Percentiles rank a stretch among this genome's conserved stretches.
Conservation (phyloP, 2,329 filamentous ascomycete genomes). For the Chaetomiaceae sp. region DNA sequence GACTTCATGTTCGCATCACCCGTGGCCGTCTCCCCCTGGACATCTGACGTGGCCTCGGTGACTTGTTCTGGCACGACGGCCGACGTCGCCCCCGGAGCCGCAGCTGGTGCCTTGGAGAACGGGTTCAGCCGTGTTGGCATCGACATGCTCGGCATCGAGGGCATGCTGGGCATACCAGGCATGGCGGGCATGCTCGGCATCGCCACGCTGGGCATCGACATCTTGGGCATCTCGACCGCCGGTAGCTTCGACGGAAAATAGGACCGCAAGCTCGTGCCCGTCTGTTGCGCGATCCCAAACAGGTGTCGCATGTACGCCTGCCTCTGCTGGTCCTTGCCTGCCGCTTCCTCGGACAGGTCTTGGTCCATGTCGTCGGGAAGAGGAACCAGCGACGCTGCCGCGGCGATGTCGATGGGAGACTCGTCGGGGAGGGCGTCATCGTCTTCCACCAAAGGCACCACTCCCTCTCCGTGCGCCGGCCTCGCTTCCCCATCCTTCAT, state of each 20-base stretch:
- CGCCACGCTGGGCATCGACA: conserved; percentile 23
- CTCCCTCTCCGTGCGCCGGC: conserved; percentile 14
- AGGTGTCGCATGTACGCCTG: conserved; percentile 46
- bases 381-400: conserved; percentile 46
- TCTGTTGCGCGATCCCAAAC: conserved; percentile 45
- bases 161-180: conserved; percentile 20
- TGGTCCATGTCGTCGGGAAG: conserved; percentile 39
- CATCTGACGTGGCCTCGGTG: neutral
- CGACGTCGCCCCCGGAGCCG: neutral
- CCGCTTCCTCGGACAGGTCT: conserved; percentile 25
- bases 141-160: conserved; percentile 25
- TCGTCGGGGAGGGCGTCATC: conserved; percentile 36
- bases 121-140: conserved; percentile 30
- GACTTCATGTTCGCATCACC: neutral
- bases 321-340: conserved; percentile 27
- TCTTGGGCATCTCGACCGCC: conserved; percentile 23
- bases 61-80: neutral
- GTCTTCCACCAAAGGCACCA: too few relatives aligned
- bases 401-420: conserved; percentile 50
- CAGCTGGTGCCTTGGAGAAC: conserved; percentile 25
- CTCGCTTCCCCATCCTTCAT: neutral
- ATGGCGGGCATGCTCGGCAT: conserved; percentile 23
- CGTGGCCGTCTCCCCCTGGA: neutral
- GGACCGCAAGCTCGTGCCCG: conserved; percentile 42
- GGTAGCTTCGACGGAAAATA: conserved; percentile 42